A percentile compares a stretch with the other conserved stretches of the same genome.
Conservation (phyloP, 768 basidiomycete species). For the Tubosaeta brunneosetosa region DNA sequence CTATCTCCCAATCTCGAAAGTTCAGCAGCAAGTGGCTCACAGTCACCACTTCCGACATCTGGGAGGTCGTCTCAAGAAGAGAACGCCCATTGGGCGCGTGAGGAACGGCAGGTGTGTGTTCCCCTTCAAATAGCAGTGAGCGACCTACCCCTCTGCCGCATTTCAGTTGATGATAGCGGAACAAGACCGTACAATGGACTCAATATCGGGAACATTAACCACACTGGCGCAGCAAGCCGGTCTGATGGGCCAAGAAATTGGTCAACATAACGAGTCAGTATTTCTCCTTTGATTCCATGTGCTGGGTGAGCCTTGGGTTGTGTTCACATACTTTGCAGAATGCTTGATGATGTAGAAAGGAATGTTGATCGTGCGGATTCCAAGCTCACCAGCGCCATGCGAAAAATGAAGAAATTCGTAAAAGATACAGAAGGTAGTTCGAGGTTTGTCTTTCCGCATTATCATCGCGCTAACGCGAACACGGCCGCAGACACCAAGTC, state of each 20-base stretch:
- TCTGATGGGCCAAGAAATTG: conserved; percentile 90
- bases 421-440: conserved; percentile 72
- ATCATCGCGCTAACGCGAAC: not conserved
- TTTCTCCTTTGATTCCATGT: conserved; percentile 4
- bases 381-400: conserved; percentile 62
- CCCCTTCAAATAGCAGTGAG: not conserved
- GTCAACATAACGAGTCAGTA: conserved; percentile 86
- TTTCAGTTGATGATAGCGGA: conserved; percentile 75
- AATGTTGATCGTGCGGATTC: conserved; percentile 66
- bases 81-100: conserved; percentile 73
- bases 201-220: conserved; percentile 80
- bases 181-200: conserved; percentile 86
- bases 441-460: not conserved
- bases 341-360: conserved; percentile 74
- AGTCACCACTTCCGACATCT: conserved; percentile 9
- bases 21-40: conserved; percentile 18
- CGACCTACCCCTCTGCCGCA: not conserved
- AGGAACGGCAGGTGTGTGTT: conserved; percentile 75
- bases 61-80: conserved; percentile 44
- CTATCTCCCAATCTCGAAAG: conserved; percentile 15
- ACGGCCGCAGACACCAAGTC: conserved; percentile 66
- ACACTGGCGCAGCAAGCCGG: conserved; percentile 89
- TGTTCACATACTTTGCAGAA: conserved; percentile 40
- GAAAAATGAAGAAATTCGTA: conserved; percentile 71
- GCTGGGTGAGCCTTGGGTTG: not conserved